These are phyloP conservation scores for Stachybotrys echinatus DNA, from an alignment of 2,329 filamentous ascomycete species.

Conservation along the genomic window DNA sequence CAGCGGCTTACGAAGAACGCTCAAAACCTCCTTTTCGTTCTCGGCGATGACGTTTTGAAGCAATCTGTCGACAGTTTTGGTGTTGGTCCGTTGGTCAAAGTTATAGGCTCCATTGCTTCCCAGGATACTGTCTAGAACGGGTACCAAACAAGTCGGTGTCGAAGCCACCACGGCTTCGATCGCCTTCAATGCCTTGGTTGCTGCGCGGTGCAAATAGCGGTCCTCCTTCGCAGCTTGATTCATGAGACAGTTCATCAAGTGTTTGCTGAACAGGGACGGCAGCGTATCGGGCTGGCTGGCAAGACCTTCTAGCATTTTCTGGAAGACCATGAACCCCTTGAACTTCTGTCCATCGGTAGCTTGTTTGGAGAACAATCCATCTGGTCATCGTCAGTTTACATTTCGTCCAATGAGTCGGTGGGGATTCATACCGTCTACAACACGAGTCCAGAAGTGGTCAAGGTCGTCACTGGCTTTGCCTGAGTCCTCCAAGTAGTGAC, in stretches of 20 bases:
- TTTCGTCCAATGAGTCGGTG: neutral
- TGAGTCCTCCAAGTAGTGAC: slow-evolving; percentile 37
- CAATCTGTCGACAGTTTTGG: slow-evolving; percentile 75
- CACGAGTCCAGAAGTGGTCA: slow-evolving; percentile 76
- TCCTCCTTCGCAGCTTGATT: slow-evolving; percentile 77
- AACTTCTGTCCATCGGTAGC: slow-evolving; percentile 87
- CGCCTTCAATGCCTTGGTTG: slow-evolving; percentile 67
- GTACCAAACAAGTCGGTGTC: slow-evolving; percentile 52
- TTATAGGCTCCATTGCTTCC: slow-evolving; percentile 65
- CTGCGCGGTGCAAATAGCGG: slow-evolving; percentile 73
- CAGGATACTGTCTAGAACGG: slow-evolving; percentile 63
- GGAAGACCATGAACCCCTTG: slow-evolving; percentile 84
- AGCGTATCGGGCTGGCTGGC: slow-evolving; percentile 41
- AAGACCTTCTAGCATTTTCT: slow-evolving; percentile 60
- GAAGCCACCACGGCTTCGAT: slow-evolving; percentile 61
- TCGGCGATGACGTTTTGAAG: slow-evolving; percentile 54
- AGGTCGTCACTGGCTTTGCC: slow-evolving; percentile 46
- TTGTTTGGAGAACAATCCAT: slow-evolving; percentile 74
- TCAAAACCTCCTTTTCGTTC: slow-evolving; percentile 49
- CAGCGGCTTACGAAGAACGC: slow-evolving; percentile 41
- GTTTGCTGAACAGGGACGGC: slow-evolving; percentile 69
- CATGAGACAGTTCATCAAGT: slow-evolving; percentile 74
- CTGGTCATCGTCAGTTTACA: slow-evolving; percentile 37
- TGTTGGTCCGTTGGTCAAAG: slow-evolving; percentile 82
- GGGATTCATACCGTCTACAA: slow-evolving; percentile 68